phyloP scores from a whole-genome alignment of 2,329 filamentous ascomycete genomes.

The Pseudocercospora ulei region DNA sequence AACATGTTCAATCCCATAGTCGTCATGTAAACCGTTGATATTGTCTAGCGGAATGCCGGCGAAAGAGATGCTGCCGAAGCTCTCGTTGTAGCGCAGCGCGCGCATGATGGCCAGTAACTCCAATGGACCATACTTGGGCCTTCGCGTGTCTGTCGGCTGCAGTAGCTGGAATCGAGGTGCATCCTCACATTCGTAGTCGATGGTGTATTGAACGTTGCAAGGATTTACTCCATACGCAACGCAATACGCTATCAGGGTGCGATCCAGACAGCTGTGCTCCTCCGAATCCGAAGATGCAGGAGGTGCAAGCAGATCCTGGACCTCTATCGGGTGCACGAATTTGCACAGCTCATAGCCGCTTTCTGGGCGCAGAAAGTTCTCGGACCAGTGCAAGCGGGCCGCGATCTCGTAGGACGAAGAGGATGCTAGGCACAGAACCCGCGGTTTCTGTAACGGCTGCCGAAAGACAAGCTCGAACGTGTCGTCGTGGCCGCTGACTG shows the following conservation, averaged over 20 bases:
- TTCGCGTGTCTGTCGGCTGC: slow-evolving; percentile 45
- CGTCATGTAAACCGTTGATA: slow-evolving; percentile 53
- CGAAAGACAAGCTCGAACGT: slow-evolving; percentile 55
- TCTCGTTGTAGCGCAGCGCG: slow-evolving; percentile 60
- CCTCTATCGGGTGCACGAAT: slow-evolving; percentile 50
- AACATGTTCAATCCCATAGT: slow-evolving; percentile 53
- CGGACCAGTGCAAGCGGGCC: slow-evolving; percentile 50
- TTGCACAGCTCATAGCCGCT: slow-evolving; percentile 56
- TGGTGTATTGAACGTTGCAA: slow-evolving; percentile 55
- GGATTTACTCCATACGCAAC: slow-evolving; percentile 59
- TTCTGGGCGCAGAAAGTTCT: slow-evolving; percentile 55
- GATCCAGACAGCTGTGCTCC: slow-evolving; percentile 53
- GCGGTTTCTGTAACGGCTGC: slow-evolving; percentile 48
- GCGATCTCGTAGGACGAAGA: slow-evolving; percentile 56
- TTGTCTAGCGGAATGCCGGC: slow-evolving; percentile 54
- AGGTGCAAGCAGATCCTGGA: slow-evolving; percentile 45
- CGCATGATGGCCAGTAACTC: slow-evolving; percentile 63
- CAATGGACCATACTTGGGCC: slow-evolving; percentile 48
- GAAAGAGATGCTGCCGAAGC: slow-evolving; percentile 59
- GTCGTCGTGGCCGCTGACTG: slow-evolving; percentile 54
- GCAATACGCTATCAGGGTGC: slow-evolving; percentile 60
- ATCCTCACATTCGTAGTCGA: slow-evolving; percentile 55
- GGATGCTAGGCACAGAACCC: slow-evolving; percentile 53
- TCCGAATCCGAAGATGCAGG: slow-evolving; percentile 47
- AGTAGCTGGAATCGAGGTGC: slow-evolving; percentile 57